Conservation (phyloP, 192 early-diverging fungal genomes). For the Mortierella claussenii region DNA sequence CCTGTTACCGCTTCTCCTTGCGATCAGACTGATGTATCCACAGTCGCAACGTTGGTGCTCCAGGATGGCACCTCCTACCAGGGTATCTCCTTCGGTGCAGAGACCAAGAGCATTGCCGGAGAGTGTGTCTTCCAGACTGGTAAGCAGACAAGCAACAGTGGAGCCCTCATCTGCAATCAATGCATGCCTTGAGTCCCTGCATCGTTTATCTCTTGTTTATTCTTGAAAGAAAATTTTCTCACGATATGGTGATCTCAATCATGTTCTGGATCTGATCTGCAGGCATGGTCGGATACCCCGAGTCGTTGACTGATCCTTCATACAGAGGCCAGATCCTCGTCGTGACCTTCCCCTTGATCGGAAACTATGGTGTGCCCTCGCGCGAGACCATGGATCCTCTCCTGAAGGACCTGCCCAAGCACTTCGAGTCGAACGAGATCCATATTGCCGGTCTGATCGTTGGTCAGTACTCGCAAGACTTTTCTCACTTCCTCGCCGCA, state of each 20-base stretch:
- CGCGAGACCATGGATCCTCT: constrained; percentile 83
- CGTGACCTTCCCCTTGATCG: constrained; percentile 96
- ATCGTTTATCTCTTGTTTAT: neutral
- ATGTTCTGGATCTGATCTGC: neutral
- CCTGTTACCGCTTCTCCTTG: constrained; percentile 46
- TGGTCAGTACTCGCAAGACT: constrained; percentile 91
- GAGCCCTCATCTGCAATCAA: no score
- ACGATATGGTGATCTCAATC: no score
- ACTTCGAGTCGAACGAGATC: constrained; percentile 97
- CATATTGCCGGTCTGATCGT: constrained; percentile 94
- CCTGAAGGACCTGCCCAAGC: constrained; percentile 88
- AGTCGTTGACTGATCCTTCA: constrained; percentile 97
- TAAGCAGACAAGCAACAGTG: no score
- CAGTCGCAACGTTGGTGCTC: constrained; percentile 78
- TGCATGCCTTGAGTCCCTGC: neutral
- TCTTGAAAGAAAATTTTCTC: no score
- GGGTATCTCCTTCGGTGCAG: constrained; percentile 96
- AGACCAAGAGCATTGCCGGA: constrained; percentile 84
- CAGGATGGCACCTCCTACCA: constrained; percentile 87
- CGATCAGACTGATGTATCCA: constrained; percentile 50
- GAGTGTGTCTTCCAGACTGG: constrained; percentile 99
- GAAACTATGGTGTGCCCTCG: constrained; percentile 98
- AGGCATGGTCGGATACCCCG: constrained; percentile 99
- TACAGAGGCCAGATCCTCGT: constrained; percentile 99
- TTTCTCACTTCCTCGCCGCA: constrained; percentile 91